These are phyloP conservation scores for Hevea brasiliensis DNA, from an alignment of 345 rosid genomes.

Conservation along the genomic window DNA sequence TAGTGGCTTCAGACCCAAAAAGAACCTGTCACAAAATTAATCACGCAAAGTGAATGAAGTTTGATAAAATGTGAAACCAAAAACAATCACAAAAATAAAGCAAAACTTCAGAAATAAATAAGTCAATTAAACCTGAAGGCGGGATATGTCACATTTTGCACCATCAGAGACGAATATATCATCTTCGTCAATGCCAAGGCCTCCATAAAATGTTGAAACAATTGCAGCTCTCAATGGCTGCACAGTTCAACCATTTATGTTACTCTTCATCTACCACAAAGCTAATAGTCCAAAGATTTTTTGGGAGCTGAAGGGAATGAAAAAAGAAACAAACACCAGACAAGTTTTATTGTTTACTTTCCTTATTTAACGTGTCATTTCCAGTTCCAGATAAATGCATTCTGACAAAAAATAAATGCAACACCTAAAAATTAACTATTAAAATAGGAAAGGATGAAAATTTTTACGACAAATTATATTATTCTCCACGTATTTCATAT, in stretches of 20 bases:
- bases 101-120: neutral
- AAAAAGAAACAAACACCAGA: neutral
- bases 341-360: neutral
- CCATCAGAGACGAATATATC: conserved; percentile 98
- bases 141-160: conserved; percentile 95
- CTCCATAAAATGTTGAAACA: conserved; percentile 64
- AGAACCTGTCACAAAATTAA: conserved; percentile 51
- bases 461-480: neutral
- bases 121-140: conserved; percentile 72
- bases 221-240: conserved; percentile 84
- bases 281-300: neutral
- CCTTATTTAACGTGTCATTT: neutral
- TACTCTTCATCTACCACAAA: conserved; percentile 1
- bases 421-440: neutral
- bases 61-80: neutral
- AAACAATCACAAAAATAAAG: neutral
- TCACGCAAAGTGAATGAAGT: neutral
- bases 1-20: conserved; percentile 76
- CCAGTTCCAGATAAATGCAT: neutral
- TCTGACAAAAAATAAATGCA: neutral
- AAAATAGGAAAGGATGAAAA: neutral
- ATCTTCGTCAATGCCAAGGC: conserved; percentile 77
- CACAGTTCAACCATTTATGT: conserved; percentile 22
- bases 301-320: no score
- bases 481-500: neutral